Base-by-base conservation (phyloP, 345 rosid genomes). In the Turritis glabra region DNA sequence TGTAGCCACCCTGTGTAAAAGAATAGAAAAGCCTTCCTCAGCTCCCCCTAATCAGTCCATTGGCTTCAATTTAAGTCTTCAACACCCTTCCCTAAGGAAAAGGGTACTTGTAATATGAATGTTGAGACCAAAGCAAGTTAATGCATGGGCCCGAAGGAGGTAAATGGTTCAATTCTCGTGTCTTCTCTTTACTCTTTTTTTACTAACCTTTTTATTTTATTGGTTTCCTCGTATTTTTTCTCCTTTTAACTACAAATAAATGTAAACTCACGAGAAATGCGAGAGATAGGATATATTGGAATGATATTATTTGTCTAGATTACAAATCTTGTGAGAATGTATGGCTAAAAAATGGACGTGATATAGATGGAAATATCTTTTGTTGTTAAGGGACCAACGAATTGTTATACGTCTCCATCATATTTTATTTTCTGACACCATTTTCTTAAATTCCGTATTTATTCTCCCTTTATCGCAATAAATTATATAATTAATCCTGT, bases 141-240 rank as follows among this genome's bases (percentile, higher is more conserved):
- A 73, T 73, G 47, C 63, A 23, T 63, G 35, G 77, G 2, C 9
- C 75, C 58, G 1, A 47, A 8, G 12, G 5, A 43, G 29, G 18
- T n/a, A 41, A 72, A 27, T 44, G 18, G 76, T 52, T 63, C 33
- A 29, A 10, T 41, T 63, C 77, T 73, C 77, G 64, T 72, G 69
- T 50, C 17, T 43, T n/a, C 57, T 26, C 17, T 12, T 25, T 1
- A 15, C 18, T 62, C 1, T 26, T 60, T 46, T 2, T 7, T 32
- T 23, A n/a, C n/a, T n/a, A n/a, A n/a, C n/a, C n/a, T 37, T 41
- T 4, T 18, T 38, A n/a, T n/a, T n/a, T n/a, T n/a, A n/a, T n/a
- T n/a, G n/a, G n/a, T n/a, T n/a, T n/a, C n/a, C n/a, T n/a, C n/a
- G n/a, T n/a, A n/a, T n/a, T 1, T 23, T 67, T 6, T 2, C 21